Conservation (phyloP, 148 eudicot species). For the Rhododendron henanense region DNA sequence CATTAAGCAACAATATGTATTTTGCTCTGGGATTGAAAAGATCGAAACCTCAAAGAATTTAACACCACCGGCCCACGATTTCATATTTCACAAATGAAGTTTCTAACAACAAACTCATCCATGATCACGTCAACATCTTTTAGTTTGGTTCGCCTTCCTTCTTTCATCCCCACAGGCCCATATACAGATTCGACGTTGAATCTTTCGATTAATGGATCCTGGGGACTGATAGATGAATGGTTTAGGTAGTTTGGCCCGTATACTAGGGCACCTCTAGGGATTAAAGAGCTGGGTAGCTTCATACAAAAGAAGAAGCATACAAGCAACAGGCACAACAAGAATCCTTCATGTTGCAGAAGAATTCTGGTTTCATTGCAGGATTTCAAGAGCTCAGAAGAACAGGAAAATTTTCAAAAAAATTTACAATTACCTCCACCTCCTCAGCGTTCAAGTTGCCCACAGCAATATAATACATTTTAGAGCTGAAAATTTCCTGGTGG, state of each 20-base stretch:
- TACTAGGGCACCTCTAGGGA: not conserved
- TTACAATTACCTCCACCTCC: constrained; percentile 31
- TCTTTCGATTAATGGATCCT: constrained; percentile 4
- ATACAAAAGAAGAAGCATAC: not conserved
- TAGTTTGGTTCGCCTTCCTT: not conserved
- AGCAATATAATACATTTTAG: constrained; percentile 48
- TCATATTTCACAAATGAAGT: not conserved
- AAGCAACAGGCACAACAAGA: not conserved
- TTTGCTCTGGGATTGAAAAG: not conserved
- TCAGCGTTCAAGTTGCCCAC: constrained; percentile 52
- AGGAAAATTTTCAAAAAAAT: not conserved
- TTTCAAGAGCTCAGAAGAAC: constrained; percentile 2
- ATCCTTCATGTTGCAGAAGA: not conserved
- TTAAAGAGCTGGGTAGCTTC: not conserved
- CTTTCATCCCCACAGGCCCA: not conserved
- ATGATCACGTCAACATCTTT: not conserved
- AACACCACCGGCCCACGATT: no score
- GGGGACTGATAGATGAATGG: not conserved
- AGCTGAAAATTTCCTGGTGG: constrained; percentile 29
- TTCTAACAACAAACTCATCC: not conserved
- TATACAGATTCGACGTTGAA: not conserved
- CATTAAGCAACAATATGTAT: not conserved
- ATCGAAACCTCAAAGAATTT: not conserved
- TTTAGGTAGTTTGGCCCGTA: not conserved
- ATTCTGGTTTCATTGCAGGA: not conserved